Percentiles rank a stretch among this genome's conserved stretches.
These are phyloP conservation scores for Phytophthora capsici DNA, from an alignment of 352 stramenopile species.

Conservation along the genomic window DNA sequence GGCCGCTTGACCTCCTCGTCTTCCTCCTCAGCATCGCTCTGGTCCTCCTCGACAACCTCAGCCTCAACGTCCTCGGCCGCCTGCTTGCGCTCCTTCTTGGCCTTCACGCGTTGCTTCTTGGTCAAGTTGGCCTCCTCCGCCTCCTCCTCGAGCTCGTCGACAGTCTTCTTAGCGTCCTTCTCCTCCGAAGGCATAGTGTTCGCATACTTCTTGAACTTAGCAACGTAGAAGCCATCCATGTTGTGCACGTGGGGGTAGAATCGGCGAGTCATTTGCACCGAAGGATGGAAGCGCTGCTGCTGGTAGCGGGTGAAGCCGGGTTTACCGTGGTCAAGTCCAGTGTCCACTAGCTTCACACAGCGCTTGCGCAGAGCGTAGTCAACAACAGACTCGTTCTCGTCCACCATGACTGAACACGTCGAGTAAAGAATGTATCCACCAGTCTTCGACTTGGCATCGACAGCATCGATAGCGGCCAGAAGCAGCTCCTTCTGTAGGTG, in stretches of 20 bases:
- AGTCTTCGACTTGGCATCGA: slow-evolving; percentile 96
- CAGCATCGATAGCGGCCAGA: slow-evolving; percentile 98
- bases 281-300: slow-evolving; percentile 98
- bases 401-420: slow-evolving; percentile 96
- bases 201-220: slow-evolving; percentile 99
- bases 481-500: slow-evolving; percentile 99
- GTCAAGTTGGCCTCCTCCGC: slow-evolving; percentile 75
- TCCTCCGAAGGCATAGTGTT: slow-evolving; percentile 90
- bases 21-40: slow-evolving; percentile 58
- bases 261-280: slow-evolving; percentile 93
- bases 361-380: slow-evolving; percentile 99
- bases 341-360: slow-evolving; percentile 98
- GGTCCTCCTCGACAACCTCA: slow-evolving; percentile 59
- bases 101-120: slow-evolving; percentile 86
- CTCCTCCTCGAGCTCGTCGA: slow-evolving; percentile 72
- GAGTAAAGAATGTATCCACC: slow-evolving; percentile 99
- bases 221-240: slow-evolving; percentile 99
- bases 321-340: slow-evolving; percentile 97
- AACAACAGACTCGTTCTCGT: slow-evolving; percentile 97
- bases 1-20: slow-evolving; percentile 41
- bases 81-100: slow-evolving; percentile 77
- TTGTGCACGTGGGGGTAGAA: slow-evolving; percentile 99
- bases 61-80: slow-evolving; percentile 76
- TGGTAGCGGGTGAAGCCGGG: slow-evolving; percentile 94
- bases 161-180: slow-evolving; percentile 76